Conservation (phyloP, 148 eudicot species). For the Amaranthus hypochondriacus region DNA sequence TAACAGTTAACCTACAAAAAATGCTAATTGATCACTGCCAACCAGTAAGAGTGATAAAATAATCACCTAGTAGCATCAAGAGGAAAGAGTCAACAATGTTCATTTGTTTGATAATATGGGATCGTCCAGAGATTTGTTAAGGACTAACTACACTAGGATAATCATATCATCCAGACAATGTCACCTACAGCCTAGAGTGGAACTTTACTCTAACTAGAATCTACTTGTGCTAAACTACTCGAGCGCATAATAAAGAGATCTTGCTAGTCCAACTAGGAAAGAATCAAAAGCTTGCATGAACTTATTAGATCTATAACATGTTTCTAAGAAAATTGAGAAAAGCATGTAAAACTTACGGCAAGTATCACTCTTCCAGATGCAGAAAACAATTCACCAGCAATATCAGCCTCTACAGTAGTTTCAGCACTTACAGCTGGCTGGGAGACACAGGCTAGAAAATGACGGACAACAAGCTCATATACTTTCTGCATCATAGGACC, state of each 20-base stretch:
- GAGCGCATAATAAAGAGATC: neutral
- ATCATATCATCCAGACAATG: neutral
- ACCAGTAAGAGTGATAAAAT: neutral
- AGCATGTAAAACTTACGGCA: slow-evolving; percentile 39
- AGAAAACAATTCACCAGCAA: slow-evolving; percentile 79
- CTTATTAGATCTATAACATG: neutral
- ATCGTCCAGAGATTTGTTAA: neutral
- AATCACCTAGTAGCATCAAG: neutral
- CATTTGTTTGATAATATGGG: neutral
- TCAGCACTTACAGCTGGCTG: slow-evolving; percentile 98
- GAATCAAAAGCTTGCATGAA: neutral
- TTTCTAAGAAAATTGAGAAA: slow-evolving; percentile 1
- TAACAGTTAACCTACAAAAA: neutral
- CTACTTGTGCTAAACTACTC: neutral
- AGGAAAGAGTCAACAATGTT: neutral
- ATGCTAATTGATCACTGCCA: neutral
- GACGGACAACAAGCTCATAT: slow-evolving; percentile 96
- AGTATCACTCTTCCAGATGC: slow-evolving; percentile 88
- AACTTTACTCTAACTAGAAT: neutral
- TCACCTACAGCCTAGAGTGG: neutral
- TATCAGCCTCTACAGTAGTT: slow-evolving; percentile 85
- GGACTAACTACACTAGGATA: neutral
- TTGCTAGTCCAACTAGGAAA: neutral
- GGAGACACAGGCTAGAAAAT: slow-evolving; percentile 97
- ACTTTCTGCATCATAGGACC: slow-evolving; percentile 49